phyloP scores from a whole-genome alignment of 768 basidiomycete genomes.

The Porphyrellus cyaneotinctus region DNA sequence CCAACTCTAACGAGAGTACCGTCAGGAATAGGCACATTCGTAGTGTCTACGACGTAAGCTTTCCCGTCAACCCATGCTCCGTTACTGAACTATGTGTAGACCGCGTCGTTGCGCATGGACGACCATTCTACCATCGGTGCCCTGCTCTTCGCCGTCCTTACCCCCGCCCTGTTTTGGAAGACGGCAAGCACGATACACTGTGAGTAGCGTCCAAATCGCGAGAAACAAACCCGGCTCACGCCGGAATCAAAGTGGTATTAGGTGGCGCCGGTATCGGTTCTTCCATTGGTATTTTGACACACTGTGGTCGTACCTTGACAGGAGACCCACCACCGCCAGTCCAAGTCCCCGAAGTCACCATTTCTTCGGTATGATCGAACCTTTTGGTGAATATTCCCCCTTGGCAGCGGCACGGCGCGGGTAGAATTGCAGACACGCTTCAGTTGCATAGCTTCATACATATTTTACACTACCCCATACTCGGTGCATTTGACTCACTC shows the following conservation, averaged over 20 bases:
- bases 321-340: conserved; percentile 49
- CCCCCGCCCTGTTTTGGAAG: conserved; percentile 72
- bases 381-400: not conserved
- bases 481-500: conserved; percentile 9
- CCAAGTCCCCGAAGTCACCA: conserved; percentile 32
- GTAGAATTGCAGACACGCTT: not conserved
- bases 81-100: conserved; percentile 36
- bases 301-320: conserved; percentile 49
- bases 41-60: conserved; percentile 55
- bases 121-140: conserved; percentile 76
- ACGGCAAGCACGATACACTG: conserved; percentile 58
- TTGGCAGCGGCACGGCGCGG: not conserved
- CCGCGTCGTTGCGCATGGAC: conserved; percentile 54
- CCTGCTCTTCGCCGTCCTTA: conserved; percentile 57
- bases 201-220: conserved; percentile 31
- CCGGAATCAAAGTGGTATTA: conserved; percentile 50
- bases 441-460: not conserved
- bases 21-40: conserved; percentile 48
- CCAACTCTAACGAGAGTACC: conserved; percentile 46
- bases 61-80: not conserved
- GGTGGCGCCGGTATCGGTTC: conserved; percentile 71
- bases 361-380: conserved; percentile 9
- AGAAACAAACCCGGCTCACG: not conserved
- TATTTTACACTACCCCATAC: conserved; percentile 12
- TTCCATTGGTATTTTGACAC: conserved; percentile 53